A percentile compares a stretch with the other conserved stretches of the same genome.
Conservation (phyloP, 2,329 filamentous ascomycete species). For the Mycocentrospora acerina region DNA sequence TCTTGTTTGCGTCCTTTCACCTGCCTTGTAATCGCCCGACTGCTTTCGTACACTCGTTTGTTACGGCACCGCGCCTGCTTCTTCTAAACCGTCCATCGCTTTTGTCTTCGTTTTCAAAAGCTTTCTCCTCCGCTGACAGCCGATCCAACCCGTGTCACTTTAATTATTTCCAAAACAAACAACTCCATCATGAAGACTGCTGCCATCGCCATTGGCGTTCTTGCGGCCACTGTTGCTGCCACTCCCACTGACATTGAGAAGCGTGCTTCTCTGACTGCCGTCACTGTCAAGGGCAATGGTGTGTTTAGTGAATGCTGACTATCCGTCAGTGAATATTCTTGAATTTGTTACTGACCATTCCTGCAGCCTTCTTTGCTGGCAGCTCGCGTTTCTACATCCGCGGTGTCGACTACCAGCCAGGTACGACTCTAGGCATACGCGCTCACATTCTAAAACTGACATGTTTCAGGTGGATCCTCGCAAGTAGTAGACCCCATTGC, state of each 20-base stretch:
- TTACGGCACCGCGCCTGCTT: conserved; percentile 2
- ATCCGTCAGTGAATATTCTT: too few species aligned
- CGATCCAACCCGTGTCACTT: neutral
- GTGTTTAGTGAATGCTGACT: conserved; percentile 12
- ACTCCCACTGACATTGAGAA: conserved; percentile 40
- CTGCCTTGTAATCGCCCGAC: conserved; percentile 2
- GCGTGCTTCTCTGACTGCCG: conserved; percentile 51
- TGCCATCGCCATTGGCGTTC: conserved; percentile 48
- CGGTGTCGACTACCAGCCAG: conserved; percentile 67
- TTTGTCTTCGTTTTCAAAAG: conserved; percentile 4
- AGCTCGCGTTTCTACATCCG: conserved; percentile 62
- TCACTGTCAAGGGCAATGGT: conserved; percentile 66
- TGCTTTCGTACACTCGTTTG: conserved; percentile 7
- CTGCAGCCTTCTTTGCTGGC: conserved; percentile 61
- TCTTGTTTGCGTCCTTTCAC: conserved; percentile 8
- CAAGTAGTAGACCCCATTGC: conserved; percentile 73
- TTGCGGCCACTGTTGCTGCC: conserved; percentile 51
- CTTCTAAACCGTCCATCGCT: conserved; percentile 8
- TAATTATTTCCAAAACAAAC: conserved; percentile 10
- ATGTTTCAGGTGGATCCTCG: conserved; percentile 57
- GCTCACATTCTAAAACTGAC: conserved; percentile 11
- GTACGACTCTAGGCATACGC: conserved; percentile 21
- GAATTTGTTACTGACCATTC: conserved; percentile 23
- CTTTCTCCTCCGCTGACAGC: conserved; percentile 2
- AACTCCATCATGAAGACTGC: conserved; percentile 54